phyloP scores from a whole-genome alignment of 768 basidiomycete species.

The Mycena olivaceomarginata region DNA sequence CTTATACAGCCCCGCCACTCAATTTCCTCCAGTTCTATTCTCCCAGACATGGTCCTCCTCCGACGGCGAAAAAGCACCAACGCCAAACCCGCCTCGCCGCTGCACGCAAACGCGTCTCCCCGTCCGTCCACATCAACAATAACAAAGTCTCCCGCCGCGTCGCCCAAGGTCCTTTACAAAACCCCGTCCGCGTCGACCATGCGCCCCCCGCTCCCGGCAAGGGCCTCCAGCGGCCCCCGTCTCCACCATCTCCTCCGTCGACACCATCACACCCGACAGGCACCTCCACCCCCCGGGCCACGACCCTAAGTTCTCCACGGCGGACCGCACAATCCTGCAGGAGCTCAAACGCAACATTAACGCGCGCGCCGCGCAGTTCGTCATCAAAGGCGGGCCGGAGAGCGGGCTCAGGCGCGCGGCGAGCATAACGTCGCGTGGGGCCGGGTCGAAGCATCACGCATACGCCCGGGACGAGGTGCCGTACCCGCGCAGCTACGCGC shows the following conservation, averaged over 20 bases:
- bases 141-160: slow-evolving; percentile 33
- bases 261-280: slow-evolving; percentile 22
- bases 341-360: slow-evolving; percentile 72
- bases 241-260: slow-evolving; percentile 29
- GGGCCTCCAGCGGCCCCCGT: slow-evolving; percentile 34
- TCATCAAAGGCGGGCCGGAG: slow-evolving; percentile 65
- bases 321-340: slow-evolving; percentile 76
- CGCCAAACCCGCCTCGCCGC: slow-evolving; percentile 48
- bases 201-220: slow-evolving; percentile 31
- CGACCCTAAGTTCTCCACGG: slow-evolving; percentile 71
- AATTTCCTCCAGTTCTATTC: slow-evolving; percentile 30
- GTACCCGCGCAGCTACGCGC: slow-evolving; percentile 82
- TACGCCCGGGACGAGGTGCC: slow-evolving; percentile 72
- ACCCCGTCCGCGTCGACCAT: slow-evolving; percentile 28
- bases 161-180: slow-evolving; percentile 42
- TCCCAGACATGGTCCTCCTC: slow-evolving; percentile 49
- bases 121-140: slow-evolving; percentile 29
- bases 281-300: slow-evolving; percentile 1
- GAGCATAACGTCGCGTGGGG: slow-evolving; percentile 49
- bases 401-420: slow-evolving; percentile 42
- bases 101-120: slow-evolving; percentile 4
- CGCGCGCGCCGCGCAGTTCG: slow-evolving; percentile 75
- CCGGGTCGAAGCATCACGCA: slow-evolving; percentile 77
- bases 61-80: slow-evolving; percentile 59
- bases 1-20: slow-evolving; percentile 31